These are phyloP conservation scores for Solanum bukasovii DNA, from an alignment of 257 asterid genomes.

Conservation along the genomic window DNA sequence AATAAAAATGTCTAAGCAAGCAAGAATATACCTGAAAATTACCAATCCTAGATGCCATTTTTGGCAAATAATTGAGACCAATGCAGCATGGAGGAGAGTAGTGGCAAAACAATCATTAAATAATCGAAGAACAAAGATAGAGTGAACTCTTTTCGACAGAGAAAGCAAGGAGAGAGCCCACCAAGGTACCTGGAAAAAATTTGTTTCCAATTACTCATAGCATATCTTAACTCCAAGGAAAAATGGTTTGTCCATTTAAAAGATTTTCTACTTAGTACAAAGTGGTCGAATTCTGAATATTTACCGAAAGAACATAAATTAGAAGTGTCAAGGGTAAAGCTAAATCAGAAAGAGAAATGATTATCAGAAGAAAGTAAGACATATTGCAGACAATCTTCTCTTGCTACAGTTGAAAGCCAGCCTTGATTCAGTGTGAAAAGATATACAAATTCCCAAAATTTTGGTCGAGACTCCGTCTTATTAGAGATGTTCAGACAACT, in stretches of 20 bases:
- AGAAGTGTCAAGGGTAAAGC: neutral
- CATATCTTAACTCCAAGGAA: neutral
- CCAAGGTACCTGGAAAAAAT: conserved; percentile 84
- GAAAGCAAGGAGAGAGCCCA: conserved; percentile 85
- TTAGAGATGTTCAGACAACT: neutral
- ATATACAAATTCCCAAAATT: neutral
- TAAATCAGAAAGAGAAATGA: neutral
- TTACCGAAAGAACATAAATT: neutral
- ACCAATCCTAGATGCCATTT: too few species aligned
- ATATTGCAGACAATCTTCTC: neutral
- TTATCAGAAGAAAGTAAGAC: neutral
- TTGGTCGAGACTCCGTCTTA: neutral
- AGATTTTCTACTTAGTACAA: neutral
- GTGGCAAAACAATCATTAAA: conserved; percentile 5
- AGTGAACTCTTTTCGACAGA: conserved; percentile 81
- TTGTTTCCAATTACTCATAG: neutral
- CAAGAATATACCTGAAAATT: too few species aligned
- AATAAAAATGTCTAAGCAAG: too few species aligned
- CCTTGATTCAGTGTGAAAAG: neutral
- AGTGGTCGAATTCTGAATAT: neutral
- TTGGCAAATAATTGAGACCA: too few species aligned
- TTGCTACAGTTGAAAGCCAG: neutral
- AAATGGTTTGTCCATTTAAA: neutral
- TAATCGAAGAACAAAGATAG: conserved; percentile 90
- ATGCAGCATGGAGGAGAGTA: too few species aligned